Percentiles rank a stretch among this genome's conserved stretches.
Conservation (phyloP, 2,329 filamentous ascomycete genomes). For the Cytospora schulzeri region DNA sequence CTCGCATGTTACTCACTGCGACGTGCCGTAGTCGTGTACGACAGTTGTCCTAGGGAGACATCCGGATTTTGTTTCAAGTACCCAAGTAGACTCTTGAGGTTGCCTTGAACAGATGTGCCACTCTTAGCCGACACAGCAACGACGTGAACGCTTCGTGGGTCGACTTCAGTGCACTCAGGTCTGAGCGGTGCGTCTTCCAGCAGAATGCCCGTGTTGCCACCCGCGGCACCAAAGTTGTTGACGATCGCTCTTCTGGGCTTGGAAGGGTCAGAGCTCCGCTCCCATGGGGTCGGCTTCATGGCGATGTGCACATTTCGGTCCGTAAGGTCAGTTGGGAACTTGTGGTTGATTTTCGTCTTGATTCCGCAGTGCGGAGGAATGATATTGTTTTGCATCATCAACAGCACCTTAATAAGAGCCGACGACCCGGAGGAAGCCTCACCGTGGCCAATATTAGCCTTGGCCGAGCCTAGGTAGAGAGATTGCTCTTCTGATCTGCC, state of each 20-base stretch:
- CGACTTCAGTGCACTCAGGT: constrained; percentile 41
- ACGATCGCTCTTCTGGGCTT: constrained; percentile 52
- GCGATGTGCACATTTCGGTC: not conserved
- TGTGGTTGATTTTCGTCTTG: constrained; percentile 42
- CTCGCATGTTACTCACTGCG: too few species aligned
- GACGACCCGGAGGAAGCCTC: constrained; percentile 41
- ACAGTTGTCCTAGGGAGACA: constrained; percentile 55
- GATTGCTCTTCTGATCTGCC: not conserved
- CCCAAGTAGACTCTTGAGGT: constrained; percentile 47
- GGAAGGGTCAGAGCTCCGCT: constrained; percentile 21
- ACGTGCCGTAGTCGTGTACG: constrained; percentile 71
- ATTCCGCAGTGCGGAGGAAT: constrained; percentile 52
- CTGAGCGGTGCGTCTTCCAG: constrained; percentile 58
- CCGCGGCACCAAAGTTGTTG: constrained; percentile 73
- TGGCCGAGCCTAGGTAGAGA: constrained; percentile 28
- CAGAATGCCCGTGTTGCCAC: constrained; percentile 70
- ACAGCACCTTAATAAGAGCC: constrained; percentile 44
- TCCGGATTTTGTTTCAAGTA: constrained; percentile 56
- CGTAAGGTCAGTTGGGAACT: not conserved
- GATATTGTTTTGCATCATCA: constrained; percentile 44
- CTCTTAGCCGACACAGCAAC: constrained; percentile 60
- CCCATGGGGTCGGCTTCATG: constrained; percentile 61
- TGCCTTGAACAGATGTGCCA: constrained; percentile 57
- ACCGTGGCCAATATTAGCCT: constrained; percentile 48
- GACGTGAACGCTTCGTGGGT: too few species aligned